Evolutionary conservation across 2,329 filamentous ascomycete species (phyloP), one percentile per base, ranked within the genome.

Genomic region (Sporothrix pallida): DNA sequence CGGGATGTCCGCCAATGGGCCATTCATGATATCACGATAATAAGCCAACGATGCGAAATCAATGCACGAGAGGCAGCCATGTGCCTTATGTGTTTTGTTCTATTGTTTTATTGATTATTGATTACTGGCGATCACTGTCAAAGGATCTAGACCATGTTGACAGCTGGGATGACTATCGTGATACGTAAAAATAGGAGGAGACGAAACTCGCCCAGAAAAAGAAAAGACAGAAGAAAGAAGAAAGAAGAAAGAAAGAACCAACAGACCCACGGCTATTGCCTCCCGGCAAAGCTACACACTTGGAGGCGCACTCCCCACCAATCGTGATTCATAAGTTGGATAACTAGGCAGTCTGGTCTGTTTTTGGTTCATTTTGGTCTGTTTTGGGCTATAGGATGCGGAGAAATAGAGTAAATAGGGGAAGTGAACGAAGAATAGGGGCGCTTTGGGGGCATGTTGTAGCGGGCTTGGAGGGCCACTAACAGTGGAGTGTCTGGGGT

Each of bases 311-410:
- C 7, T 44, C 6, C 42, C 13, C 31, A 62, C 58, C 15, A 20
- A n/a, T 62, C 31, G 58, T 62, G 58, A 62, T n/a, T 62, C 58
- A 42, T 62, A 62, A 44, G 15, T 4, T n/a, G 26, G 56, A 17
- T 26, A 37, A 4, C 54, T 9, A n/a, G 26, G 20, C 23, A 56
- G 10, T 26, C 1, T 15, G 50, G 13, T 7, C 31, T 37, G 31
- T 37, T 37, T 37, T 37, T 37, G 31, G 31, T 5, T 37, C 7
- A 3, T 37, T 37, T 37, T 37, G 31, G 31, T 5, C 31, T 37
- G 31, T 37, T 37, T 37, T 37, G 31, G 31, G 31, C 31, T 37
- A 37, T 37, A 37, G 7, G 31, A 37, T 37, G 31, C 31, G 31
- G 31, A 37, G 31, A 37, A 37, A 7, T 37, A 6, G 4, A 37